phyloP scores from a whole-genome alignment of 768 basidiomycete genomes.

The Mycena metata region DNA sequence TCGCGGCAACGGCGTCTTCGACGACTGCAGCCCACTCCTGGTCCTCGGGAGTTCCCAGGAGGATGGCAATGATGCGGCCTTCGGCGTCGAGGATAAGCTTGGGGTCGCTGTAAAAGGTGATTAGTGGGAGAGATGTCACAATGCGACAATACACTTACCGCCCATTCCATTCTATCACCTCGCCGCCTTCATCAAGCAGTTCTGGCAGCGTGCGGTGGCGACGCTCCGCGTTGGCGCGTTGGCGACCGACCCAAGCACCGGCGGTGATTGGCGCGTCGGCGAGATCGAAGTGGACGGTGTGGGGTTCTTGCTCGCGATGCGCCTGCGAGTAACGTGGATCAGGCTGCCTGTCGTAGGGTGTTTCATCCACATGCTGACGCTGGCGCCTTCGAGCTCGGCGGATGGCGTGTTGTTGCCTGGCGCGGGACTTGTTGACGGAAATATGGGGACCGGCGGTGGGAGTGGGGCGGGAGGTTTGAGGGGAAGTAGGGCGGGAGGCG shows the following conservation, averaged over 20 bases:
- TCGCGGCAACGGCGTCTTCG: neutral
- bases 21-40: neutral
- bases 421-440: no score
- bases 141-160: neutral
- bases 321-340: neutral
- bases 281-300: neutral
- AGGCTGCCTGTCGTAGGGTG: neutral
- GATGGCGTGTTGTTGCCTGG: no score
- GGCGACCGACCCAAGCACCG: neutral
- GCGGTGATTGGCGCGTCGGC: neutral
- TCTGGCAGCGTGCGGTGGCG: neutral
- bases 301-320: neutral
- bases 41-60: neutral
- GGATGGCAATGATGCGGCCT: neutral
- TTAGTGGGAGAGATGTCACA: no score
- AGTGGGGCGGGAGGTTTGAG: no score
- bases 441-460: no score
- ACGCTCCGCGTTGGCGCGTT: neutral
- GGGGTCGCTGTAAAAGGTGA: neutral
- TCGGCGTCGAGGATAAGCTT: neutral
- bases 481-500: neutral
- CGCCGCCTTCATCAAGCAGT: neutral
- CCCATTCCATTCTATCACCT: conserved; percentile 1
- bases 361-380: neutral
- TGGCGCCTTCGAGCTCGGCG: no score